Percentiles rank a stretch among this genome's conserved stretches.
These are phyloP conservation scores for Diaporthe ilicicola DNA, from an alignment of 2,329 filamentous ascomycete genomes.

Conservation along the genomic window DNA sequence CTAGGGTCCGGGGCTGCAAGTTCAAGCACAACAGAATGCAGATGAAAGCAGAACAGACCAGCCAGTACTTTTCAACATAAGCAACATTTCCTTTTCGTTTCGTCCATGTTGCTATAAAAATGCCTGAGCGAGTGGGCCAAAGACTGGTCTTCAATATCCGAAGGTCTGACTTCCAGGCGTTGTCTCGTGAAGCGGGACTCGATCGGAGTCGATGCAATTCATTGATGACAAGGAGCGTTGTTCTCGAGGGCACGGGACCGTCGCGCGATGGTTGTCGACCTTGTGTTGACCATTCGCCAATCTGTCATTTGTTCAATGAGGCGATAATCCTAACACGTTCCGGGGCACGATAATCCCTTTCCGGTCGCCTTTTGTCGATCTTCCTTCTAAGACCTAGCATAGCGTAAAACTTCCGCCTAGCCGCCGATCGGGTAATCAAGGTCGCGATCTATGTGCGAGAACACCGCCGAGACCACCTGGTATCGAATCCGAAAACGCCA, in stretches of 20 bases:
- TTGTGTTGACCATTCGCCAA: not conserved
- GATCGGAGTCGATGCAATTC: not conserved
- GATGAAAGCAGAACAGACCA: constrained; percentile 23
- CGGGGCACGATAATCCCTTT: not conserved
- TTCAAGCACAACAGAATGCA: constrained; percentile 3
- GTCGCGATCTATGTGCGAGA: constrained; percentile 23
- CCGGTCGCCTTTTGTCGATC: not conserved
- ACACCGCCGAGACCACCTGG: constrained; percentile 29
- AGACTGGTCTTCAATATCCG: no score
- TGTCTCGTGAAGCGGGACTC: no score
- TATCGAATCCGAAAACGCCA: constrained; percentile 33
- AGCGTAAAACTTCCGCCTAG: constrained; percentile 11
- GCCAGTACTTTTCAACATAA: constrained; percentile 12
- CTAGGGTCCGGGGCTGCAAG: not conserved
- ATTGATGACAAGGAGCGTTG: not conserved
- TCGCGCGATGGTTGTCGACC: not conserved
- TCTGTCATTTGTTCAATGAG: not conserved
- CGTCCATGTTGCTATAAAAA: constrained; percentile 10
- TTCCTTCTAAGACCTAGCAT: not conserved
- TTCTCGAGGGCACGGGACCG: not conserved
- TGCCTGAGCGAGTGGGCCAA: not conserved
- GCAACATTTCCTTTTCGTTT: constrained; percentile 11
- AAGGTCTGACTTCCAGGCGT: not conserved
- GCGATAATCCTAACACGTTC: not conserved
- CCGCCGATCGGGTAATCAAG: constrained; percentile 17